Evolutionary conservation across 2,329 filamentous ascomycete species (phyloP).

Genomic region (Diaporthe sp.): DNA sequence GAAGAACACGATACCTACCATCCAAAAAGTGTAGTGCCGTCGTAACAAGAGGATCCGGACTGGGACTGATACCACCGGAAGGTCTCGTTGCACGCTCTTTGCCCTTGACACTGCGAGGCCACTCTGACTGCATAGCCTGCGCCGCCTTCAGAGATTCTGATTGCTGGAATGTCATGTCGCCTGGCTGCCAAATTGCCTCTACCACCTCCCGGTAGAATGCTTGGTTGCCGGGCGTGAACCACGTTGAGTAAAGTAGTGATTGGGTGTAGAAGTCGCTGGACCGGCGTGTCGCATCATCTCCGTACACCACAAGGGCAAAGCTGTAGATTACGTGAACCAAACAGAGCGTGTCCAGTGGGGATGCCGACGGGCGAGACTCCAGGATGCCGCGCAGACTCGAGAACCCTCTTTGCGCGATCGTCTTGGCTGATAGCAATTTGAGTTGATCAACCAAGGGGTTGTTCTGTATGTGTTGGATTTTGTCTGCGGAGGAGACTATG

Average conservation of each 20-base stretch:
- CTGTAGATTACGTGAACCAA: conserved; percentile 66
- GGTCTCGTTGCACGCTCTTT: conserved; percentile 52
- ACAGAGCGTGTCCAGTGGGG: conserved; percentile 61
- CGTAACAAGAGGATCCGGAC: conserved; percentile 54
- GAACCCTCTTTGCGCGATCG: conserved; percentile 58
- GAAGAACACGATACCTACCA: conserved; percentile 51
- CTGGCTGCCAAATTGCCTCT: conserved; percentile 62
- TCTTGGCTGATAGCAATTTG: conserved; percentile 51
- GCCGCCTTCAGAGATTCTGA: conserved; percentile 46
- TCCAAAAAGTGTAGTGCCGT: conserved; percentile 64
- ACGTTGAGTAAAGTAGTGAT: conserved; percentile 57
- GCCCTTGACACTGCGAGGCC: conserved; percentile 53
- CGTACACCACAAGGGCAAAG: conserved; percentile 59
- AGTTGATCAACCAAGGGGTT: conserved; percentile 59
- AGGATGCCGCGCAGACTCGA: conserved; percentile 55
- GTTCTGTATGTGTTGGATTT: conserved; percentile 53
- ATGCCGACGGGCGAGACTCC: conserved; percentile 51
- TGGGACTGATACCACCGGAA: conserved; percentile 28
- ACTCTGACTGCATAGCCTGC: conserved; percentile 39
- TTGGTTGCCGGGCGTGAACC: conserved; percentile 53
- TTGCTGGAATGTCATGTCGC: conserved; percentile 47
- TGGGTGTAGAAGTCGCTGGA: conserved; percentile 60
- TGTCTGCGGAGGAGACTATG: conserved; percentile 57
- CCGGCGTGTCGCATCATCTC: conserved; percentile 52
- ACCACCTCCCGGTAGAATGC: conserved; percentile 58